These are phyloP conservation scores for Canavalia gladiata DNA, from an alignment of 306 rosid genomes.

Conservation along the genomic window DNA sequence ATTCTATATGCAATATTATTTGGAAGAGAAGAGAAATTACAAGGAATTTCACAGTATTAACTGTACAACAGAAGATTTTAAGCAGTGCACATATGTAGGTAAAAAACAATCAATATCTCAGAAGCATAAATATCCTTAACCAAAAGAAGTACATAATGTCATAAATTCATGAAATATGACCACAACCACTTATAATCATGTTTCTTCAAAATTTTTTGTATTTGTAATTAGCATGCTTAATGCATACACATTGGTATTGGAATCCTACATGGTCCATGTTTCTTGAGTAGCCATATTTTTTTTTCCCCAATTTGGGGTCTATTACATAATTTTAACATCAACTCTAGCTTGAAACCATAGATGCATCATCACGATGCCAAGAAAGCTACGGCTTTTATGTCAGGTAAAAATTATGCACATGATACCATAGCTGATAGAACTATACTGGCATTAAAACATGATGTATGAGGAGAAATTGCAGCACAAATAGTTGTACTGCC, in stretches of 20 bases:
- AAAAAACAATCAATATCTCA: conserved; percentile 1
- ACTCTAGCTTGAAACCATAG: neutral
- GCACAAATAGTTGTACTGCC: conserved; percentile 22
- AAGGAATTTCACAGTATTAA: conserved; percentile 30
- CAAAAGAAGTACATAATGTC: conserved; percentile 5
- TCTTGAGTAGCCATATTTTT: conserved; percentile 7
- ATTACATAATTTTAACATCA: conserved; percentile 20
- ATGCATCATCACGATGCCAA: conserved; percentile 30
- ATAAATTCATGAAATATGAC: conserved; percentile 20
- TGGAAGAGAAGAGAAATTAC: conserved; percentile 22
- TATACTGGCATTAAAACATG: conserved; percentile 38
- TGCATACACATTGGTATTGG: conserved; percentile 16
- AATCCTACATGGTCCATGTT: conserved; percentile 26
- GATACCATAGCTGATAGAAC: conserved; percentile 21
- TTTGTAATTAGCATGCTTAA: conserved; percentile 34
- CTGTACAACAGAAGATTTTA: conserved; percentile 25
- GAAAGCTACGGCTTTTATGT: conserved; percentile 32
- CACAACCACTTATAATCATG: conserved; percentile 20
- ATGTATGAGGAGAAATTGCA: conserved; percentile 14
- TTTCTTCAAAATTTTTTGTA: conserved; percentile 8
- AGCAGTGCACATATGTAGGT: neutral
- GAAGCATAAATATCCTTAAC: conserved; percentile 29
- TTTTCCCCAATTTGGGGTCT: neutral
- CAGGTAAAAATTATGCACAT: neutral
- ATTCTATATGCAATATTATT: conserved; percentile 32